These are phyloP conservation scores for Sonneratia alba DNA, from an alignment of 345 rosid species.

Conservation along the genomic window DNA sequence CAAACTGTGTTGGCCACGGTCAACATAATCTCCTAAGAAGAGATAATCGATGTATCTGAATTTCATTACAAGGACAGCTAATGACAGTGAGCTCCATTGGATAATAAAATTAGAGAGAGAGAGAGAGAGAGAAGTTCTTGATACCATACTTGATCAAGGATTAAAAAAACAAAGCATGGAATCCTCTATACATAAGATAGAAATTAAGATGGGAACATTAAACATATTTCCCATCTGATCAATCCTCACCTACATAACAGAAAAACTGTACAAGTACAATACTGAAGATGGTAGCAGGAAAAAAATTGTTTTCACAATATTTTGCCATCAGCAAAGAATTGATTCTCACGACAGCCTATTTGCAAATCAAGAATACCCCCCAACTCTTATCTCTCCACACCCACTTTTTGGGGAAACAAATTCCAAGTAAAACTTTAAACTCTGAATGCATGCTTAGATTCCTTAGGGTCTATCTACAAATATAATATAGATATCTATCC, in stretches of 20 bases:
- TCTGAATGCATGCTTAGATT: neutral
- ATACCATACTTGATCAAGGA: neutral
- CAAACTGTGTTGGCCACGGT: slow-evolving; percentile 97
- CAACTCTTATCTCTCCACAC: neutral
- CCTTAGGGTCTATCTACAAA: neutral
- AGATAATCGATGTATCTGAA: slow-evolving; percentile 95
- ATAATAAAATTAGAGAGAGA: neutral
- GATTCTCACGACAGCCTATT: neutral
- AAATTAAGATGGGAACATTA: neutral
- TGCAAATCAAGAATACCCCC: neutral
- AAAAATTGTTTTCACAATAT: neutral
- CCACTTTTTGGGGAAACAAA: neutral
- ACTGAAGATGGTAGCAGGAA: neutral
- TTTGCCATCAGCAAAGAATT: neutral
- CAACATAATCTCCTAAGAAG: slow-evolving; percentile 98
- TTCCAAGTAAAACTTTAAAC: neutral
- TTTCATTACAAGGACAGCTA: slow-evolving; percentile 13
- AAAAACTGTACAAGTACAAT: neutral
- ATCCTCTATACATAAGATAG: neutral
- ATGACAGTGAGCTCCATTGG: neutral
- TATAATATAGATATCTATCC: neutral
- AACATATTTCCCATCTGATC: neutral
- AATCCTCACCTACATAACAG: neutral
- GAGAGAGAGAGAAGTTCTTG: neutral
- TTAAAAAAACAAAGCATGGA: neutral